These are phyloP conservation scores for Saccharomycopsis fermentans DNA, from an alignment of 805 yeast species.

Conservation along the genomic window DNA sequence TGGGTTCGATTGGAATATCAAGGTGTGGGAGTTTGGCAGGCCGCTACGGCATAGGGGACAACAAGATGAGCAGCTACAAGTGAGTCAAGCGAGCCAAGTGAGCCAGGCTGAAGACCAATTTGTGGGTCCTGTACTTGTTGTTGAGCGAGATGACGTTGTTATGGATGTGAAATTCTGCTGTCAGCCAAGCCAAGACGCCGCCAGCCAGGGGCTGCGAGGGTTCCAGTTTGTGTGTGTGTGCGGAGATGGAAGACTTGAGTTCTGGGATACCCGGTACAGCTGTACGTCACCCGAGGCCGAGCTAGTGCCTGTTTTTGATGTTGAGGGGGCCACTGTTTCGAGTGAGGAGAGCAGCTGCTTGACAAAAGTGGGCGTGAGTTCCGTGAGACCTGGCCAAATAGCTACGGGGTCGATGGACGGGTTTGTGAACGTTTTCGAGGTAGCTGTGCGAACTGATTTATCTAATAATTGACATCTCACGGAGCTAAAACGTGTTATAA, in stretches of 20 bases:
- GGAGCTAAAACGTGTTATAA: too few relatives aligned
- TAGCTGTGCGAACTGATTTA: neutral
- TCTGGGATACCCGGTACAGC: slow-evolving; percentile 26
- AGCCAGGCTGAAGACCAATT: neutral
- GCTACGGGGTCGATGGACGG: slow-evolving; percentile 17
- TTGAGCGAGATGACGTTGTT: slow-evolving; percentile 23
- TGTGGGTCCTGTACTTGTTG: slow-evolving; percentile 18
- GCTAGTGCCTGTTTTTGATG: neutral
- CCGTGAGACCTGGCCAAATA: slow-evolving; percentile 1
- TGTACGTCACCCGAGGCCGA: slow-evolving; percentile 20
- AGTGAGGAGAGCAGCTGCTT: neutral
- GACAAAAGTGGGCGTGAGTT: slow-evolving; percentile 2
- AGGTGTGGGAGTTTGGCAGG: slow-evolving; percentile 22
- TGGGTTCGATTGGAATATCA: slow-evolving; percentile 27
- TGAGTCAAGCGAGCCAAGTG: too few relatives aligned
- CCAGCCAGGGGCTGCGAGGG: slow-evolving; percentile 3
- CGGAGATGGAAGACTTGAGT: slow-evolving; percentile 22
- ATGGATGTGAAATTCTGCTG: slow-evolving; percentile 22
- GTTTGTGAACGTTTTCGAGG: slow-evolving; percentile 5
- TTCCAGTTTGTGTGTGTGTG: slow-evolving; percentile 26
- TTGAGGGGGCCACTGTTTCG: neutral
- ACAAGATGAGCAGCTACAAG: neutral
- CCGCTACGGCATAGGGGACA: neutral
- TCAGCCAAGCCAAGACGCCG: slow-evolving; percentile 18
- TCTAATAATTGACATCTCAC: too few relatives aligned